Evolutionary conservation across 2,329 filamentous ascomycete genomes (phyloP).

Genomic region (Mycocentrospora acerina): DNA sequence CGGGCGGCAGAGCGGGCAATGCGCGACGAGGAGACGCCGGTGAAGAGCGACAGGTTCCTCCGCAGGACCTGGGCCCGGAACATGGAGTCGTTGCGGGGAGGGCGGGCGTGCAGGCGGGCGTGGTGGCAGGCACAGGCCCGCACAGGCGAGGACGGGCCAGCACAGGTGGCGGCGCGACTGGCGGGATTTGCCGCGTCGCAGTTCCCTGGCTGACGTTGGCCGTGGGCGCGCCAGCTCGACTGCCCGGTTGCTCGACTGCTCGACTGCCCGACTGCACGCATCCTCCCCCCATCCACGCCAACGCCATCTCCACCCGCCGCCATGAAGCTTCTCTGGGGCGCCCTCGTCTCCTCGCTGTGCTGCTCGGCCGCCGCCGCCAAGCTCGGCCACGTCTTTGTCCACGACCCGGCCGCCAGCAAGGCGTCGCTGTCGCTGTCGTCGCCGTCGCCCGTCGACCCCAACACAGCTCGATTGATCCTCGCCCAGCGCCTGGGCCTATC

Average conservation of each 20-base stretch:
- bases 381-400: slow-evolving; percentile 41
- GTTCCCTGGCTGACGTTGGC: slow-evolving; percentile 20
- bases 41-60: slow-evolving; percentile 41
- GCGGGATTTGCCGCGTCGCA: slow-evolving; percentile 4
- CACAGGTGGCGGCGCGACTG: too few relatives aligned
- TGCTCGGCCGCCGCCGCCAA: slow-evolving; percentile 34
- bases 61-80: slow-evolving; percentile 41
- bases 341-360: slow-evolving; percentile 45
- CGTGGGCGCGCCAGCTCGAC: too few relatives aligned
- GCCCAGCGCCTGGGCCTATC: slow-evolving; percentile 54
- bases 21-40: slow-evolving; percentile 22
- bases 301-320: slow-evolving; percentile 32
- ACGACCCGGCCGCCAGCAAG: slow-evolving; percentile 23
- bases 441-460: slow-evolving; percentile 37
- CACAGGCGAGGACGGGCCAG: slow-evolving; percentile 1
- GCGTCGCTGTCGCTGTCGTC: slow-evolving; percentile 17
- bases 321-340: slow-evolving; percentile 49
- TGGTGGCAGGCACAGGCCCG: not conserved
- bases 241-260: too few relatives aligned
- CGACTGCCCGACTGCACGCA: slow-evolving; percentile 18
- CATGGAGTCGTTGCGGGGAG: slow-evolving; percentile 33
- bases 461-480: slow-evolving; percentile 52
- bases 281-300: slow-evolving; percentile 12
- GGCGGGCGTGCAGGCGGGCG: not conserved
- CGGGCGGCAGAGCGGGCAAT: slow-evolving; percentile 29